Evolutionary conservation across 371 early-diverging fungal species (phyloP).

Genomic region (Nosema muscidifuracis): DNA sequence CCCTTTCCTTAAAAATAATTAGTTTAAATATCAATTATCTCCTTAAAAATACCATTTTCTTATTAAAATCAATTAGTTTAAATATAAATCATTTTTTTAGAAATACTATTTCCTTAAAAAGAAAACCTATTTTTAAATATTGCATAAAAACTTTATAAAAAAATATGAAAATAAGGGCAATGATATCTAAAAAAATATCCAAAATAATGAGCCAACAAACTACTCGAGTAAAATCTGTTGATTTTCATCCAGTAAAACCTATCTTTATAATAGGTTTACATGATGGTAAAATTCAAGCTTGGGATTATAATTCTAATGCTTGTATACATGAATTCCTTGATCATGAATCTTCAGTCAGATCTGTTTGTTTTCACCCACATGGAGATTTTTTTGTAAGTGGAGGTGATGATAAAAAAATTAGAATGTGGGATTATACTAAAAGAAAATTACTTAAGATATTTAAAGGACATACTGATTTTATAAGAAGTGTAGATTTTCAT

Average conservation of each 20-base stretch:
- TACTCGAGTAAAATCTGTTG: slow-evolving; percentile 79
- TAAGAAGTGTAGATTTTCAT: slow-evolving; percentile 92
- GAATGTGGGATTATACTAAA: slow-evolving; percentile 97
- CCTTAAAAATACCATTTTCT: too few species aligned
- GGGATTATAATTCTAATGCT: slow-evolving; percentile 89
- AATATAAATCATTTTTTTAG: too few species aligned
- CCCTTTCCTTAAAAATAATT: too few species aligned
- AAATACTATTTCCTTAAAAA: too few species aligned
- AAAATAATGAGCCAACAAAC: slow-evolving; percentile 27
- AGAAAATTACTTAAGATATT: slow-evolving; percentile 82
- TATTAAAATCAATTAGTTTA: too few species aligned
- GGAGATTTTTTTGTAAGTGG: slow-evolving; percentile 93
- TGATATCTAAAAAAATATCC: slow-evolving; percentile 22
- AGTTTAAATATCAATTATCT: too few species aligned
- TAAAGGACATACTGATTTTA: slow-evolving; percentile 93
- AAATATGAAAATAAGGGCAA: slow-evolving; percentile 22
- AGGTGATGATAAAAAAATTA: slow-evolving; percentile 96
- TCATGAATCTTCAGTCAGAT: slow-evolving; percentile 87
- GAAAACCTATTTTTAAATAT: too few species aligned
- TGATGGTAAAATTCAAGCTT: slow-evolving; percentile 89
- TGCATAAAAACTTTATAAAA: slow-evolving; percentile 38
- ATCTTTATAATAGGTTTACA: slow-evolving; percentile 91
- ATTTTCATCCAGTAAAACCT: slow-evolving; percentile 92
- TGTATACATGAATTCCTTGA: slow-evolving; percentile 83
- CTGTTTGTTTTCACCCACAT: slow-evolving; percentile 87